These are phyloP conservation scores for Smallanthus sonchifolius DNA, from an alignment of 129 eudicot species.

Conservation along the genomic window DNA sequence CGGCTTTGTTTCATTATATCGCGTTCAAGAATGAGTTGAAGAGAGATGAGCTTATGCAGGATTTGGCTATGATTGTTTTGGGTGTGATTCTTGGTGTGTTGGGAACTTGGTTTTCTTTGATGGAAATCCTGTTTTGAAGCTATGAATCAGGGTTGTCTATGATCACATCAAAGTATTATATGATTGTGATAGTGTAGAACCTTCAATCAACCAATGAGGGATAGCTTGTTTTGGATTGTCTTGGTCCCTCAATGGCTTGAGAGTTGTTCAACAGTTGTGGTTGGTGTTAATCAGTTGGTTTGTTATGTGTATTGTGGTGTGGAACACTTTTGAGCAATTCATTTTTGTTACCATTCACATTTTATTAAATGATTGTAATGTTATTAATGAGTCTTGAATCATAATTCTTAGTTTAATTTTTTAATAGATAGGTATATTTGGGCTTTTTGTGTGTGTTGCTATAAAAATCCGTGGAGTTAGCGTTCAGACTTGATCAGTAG, in stretches of 20 bases:
- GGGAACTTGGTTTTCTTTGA: conserved; percentile 55
- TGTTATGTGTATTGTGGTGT: background rate
- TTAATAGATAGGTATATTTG: too few relatives aligned
- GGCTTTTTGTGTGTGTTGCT: too few relatives aligned
- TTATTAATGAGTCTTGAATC: background rate
- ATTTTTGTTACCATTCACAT: background rate
- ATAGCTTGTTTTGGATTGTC: background rate
- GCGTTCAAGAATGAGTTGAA: conserved; percentile 43
- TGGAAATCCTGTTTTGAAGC: conserved; percentile 33
- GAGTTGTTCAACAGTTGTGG: conserved; percentile 2
- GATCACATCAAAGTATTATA: conserved; percentile 13
- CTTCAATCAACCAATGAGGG: background rate
- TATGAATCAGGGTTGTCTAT: background rate
- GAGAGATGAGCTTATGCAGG: conserved; percentile 21
- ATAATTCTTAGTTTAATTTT: background rate
- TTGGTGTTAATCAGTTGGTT: background rate
- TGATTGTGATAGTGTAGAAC: conserved; percentile 13
- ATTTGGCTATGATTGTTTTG: conserved; percentile 42
- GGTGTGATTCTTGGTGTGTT: conserved; percentile 52
- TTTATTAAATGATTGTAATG: background rate
- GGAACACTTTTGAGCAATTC: background rate
- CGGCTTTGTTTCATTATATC: conserved; percentile 52
- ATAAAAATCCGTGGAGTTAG: too few relatives aligned
- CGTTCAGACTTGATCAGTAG: too few relatives aligned
- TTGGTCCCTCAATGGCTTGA: background rate